These are phyloP conservation scores for Didymellaceae sp. DNA, from an alignment of 2,329 filamentous ascomycete species.

Conservation along the genomic window DNA sequence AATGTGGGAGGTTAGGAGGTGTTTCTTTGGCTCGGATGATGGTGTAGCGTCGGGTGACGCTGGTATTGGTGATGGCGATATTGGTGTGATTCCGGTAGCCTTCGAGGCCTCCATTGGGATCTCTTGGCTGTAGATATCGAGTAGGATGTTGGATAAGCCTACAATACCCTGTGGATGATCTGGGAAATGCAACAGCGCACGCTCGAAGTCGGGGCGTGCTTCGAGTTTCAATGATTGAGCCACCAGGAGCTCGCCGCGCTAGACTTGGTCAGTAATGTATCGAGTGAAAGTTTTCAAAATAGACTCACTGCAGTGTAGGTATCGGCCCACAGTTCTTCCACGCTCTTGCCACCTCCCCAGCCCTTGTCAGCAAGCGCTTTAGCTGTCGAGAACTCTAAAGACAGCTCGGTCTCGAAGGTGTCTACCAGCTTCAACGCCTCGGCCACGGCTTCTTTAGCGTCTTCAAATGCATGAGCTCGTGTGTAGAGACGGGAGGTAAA, in stretches of 20 bases:
- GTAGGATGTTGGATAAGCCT: constrained; percentile 80
- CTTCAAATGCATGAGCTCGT: constrained; percentile 78
- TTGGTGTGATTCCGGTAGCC: constrained; percentile 25
- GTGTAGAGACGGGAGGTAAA: constrained; percentile 89
- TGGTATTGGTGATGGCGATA: constrained; percentile 15
- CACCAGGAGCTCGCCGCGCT: constrained; percentile 72
- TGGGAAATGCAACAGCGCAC: constrained; percentile 77
- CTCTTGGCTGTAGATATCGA: constrained; percentile 79
- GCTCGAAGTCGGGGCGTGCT: constrained; percentile 80
- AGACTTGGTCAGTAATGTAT: constrained; percentile 12
- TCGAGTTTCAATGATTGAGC: constrained; percentile 68
- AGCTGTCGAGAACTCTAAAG: constrained; percentile 67
- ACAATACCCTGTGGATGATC: constrained; percentile 83
- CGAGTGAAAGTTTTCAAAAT: background rate
- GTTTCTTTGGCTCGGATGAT: constrained; percentile 20
- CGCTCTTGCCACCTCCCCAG: constrained; percentile 81
- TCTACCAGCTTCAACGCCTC: constrained; percentile 82
- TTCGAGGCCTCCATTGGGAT: constrained; percentile 64
- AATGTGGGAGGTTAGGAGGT: constrained; percentile 61
- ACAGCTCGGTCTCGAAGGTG: constrained; percentile 70
- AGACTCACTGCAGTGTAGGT: constrained; percentile 76
- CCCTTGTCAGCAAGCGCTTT: constrained; percentile 68
- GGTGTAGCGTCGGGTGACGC: background rate
- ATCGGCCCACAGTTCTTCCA: constrained; percentile 85
- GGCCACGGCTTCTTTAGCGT: constrained; percentile 77